phyloP scores from a whole-genome alignment of 2,329 filamentous ascomycete genomes.

The Dothideomycetes sp. region DNA sequence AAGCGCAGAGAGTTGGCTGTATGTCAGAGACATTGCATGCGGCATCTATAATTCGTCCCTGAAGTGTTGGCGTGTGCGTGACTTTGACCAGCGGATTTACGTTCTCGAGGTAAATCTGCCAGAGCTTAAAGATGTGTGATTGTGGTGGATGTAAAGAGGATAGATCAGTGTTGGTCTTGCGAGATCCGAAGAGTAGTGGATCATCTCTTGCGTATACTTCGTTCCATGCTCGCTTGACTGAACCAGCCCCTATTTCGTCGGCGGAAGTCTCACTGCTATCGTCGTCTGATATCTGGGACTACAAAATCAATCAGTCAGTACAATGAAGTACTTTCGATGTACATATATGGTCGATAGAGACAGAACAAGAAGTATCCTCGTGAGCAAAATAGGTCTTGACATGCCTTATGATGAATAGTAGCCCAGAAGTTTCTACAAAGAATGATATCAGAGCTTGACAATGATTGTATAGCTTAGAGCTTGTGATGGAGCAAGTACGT shows the following conservation, averaged over 20 bases:
- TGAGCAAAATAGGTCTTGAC: too few species aligned
- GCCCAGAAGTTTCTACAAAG: too few species aligned
- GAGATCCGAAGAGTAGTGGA: constrained; percentile 45
- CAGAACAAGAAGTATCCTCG: too few species aligned
- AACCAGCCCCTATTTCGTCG: constrained; percentile 29
- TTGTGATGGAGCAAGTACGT: too few species aligned
- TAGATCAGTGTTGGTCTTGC: constrained; percentile 34
- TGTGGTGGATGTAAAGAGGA: constrained; percentile 51
- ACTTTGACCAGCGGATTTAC: constrained; percentile 66
- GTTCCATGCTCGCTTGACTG: constrained; percentile 40
- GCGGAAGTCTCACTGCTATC: too few species aligned
- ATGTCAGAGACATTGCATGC: constrained; percentile 47
- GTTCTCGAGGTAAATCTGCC: constrained; percentile 66
- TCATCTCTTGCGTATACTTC: constrained; percentile 34
- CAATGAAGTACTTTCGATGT: too few species aligned
- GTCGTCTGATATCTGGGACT: too few species aligned
- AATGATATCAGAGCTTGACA: too few species aligned
- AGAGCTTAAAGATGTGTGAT: constrained; percentile 59
- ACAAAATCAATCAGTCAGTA: too few species aligned
- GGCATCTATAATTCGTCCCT: constrained; percentile 56
- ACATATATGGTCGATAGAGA: too few species aligned
- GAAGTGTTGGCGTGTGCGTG: constrained; percentile 62
- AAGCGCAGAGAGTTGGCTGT: constrained; percentile 49
- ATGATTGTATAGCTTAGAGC: too few species aligned
- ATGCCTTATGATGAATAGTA: too few species aligned